Conservation (phyloP, 2,329 filamentous ascomycete genomes). For the Chaetomiaceae sp. region DNA sequence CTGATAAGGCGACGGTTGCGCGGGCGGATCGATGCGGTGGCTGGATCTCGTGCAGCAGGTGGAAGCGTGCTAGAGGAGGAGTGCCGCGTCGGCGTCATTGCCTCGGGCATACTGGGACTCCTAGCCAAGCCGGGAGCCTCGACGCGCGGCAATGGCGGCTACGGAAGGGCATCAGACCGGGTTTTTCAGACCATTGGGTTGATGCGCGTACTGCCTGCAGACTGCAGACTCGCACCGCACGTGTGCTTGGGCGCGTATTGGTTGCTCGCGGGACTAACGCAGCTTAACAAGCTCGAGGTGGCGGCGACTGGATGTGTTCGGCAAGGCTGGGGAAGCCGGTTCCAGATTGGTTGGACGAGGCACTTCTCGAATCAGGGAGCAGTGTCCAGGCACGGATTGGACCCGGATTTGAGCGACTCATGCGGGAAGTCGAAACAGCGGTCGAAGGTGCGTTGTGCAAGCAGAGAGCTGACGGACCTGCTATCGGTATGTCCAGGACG, state of each 20-base stretch:
- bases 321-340: no score
- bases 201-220: background rate
- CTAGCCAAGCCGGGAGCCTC: slow-evolving; percentile 25
- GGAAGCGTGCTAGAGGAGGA: slow-evolving; percentile 40
- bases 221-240: background rate
- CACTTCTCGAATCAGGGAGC: no score
- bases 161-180: slow-evolving; percentile 15
- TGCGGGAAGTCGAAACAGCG: background rate
- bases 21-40: slow-evolving; percentile 38
- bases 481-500: background rate
- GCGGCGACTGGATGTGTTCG: background rate
- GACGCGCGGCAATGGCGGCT: slow-evolving; percentile 24
- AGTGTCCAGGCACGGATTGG: slow-evolving; percentile 2
- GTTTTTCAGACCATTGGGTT: background rate
- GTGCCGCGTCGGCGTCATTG: slow-evolving; percentile 25
- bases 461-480: no score
- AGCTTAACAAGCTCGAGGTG: background rate
- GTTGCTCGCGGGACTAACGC: background rate
- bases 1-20: slow-evolving; percentile 44
- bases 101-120: slow-evolving; percentile 24
- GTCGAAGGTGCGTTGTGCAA: background rate
- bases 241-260: background rate
- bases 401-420: slow-evolving; percentile 1
- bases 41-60: slow-evolving; percentile 37
- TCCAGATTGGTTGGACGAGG: slow-evolving; percentile 5